A percentile compares a stretch with the other conserved stretches of the same genome.
Evolutionary conservation across 1,139 yeast genomes (phyloP).

Genomic region (Sugiyamaella sp.): DNA sequence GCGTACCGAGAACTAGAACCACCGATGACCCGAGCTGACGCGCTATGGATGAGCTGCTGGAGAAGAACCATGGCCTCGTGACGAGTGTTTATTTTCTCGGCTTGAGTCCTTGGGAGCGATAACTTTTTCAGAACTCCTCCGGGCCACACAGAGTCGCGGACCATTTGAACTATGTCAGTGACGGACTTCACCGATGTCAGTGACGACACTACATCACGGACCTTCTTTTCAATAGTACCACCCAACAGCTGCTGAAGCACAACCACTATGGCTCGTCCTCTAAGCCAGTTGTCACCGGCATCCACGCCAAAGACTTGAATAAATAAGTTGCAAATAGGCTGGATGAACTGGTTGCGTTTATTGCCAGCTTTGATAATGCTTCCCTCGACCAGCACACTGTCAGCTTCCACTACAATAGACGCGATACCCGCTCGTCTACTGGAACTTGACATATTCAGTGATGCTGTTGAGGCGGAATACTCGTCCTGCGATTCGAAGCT

Average conservation of each 20-base stretch:
- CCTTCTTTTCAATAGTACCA: slow-evolving; percentile 79
- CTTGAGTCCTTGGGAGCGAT: slow-evolving; percentile 47
- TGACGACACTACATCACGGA: slow-evolving; percentile 51
- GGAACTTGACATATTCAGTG: background rate
- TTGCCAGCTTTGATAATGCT: background rate
- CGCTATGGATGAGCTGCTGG: slow-evolving; percentile 60
- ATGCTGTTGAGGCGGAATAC: background rate
- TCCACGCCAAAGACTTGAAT: slow-evolving; percentile 71
- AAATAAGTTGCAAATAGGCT: slow-evolving; percentile 79
- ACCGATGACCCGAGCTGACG: slow-evolving; percentile 78
- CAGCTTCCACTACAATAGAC: slow-evolving; percentile 3
- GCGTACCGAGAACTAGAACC: slow-evolving; percentile 65
- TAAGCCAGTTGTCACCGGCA: slow-evolving; percentile 67
- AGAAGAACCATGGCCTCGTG: slow-evolving; percentile 64
- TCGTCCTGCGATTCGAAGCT: slow-evolving; percentile 19
- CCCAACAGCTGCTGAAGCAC: slow-evolving; percentile 86
- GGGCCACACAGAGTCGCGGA: slow-evolving; percentile 66
- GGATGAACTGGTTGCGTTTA: slow-evolving; percentile 52
- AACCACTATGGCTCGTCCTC: slow-evolving; percentile 82
- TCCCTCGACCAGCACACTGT: background rate
- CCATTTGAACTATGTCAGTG: slow-evolving; percentile 47
- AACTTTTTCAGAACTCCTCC: slow-evolving; percentile 46
- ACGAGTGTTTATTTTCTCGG: slow-evolving; percentile 57
- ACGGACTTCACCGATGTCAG: slow-evolving; percentile 55
- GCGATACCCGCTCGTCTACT: background rate